Evolutionary conservation across 1,139 yeast genomes (phyloP).

Genomic region (Debaryomyces robertsiae): DNA sequence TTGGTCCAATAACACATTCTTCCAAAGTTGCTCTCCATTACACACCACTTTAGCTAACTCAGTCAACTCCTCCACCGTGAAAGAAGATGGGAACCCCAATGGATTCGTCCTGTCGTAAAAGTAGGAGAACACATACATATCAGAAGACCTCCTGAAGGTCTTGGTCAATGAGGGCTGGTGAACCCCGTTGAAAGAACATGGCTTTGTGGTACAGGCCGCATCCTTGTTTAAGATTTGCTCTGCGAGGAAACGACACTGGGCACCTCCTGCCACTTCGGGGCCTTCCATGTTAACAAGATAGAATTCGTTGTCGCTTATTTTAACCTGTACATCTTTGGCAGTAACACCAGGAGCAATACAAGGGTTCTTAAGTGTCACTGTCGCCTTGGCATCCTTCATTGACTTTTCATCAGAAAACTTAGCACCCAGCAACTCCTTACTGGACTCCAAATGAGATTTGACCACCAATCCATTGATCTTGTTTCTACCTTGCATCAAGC

Average conservation of each 20-base stretch:
- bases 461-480: conserved; percentile 69
- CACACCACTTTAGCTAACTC: conserved; percentile 86
- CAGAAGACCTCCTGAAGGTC: conserved; percentile 69
- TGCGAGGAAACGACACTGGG: conserved; percentile 84
- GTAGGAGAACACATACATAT: conserved; percentile 87
- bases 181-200: conserved; percentile 96
- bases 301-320: conserved; percentile 45
- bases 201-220: conserved; percentile 65
- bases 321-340: conserved; percentile 59
- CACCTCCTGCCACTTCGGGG: conserved; percentile 51
- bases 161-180: conserved; percentile 89
- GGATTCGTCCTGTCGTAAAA: conserved; percentile 94
- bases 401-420: conserved; percentile 39
- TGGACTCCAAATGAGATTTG: conserved; percentile 45
- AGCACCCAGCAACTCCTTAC: conserved; percentile 27
- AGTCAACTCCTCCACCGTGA: conserved; percentile 78
- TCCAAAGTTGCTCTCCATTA: conserved; percentile 76
- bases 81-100: conserved; percentile 89
- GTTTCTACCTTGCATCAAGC: conserved; percentile 91
- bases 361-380: conserved; percentile 62
- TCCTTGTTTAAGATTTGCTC: conserved; percentile 85
- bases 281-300: conserved; percentile 77
- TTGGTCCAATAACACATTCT: conserved; percentile 59
- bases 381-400: conserved; percentile 41
- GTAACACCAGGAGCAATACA: conserved; percentile 80